phyloP scores from a whole-genome alignment of 1,284 basidiomycete genomes.

The Apiotrichum gracile region DNA sequence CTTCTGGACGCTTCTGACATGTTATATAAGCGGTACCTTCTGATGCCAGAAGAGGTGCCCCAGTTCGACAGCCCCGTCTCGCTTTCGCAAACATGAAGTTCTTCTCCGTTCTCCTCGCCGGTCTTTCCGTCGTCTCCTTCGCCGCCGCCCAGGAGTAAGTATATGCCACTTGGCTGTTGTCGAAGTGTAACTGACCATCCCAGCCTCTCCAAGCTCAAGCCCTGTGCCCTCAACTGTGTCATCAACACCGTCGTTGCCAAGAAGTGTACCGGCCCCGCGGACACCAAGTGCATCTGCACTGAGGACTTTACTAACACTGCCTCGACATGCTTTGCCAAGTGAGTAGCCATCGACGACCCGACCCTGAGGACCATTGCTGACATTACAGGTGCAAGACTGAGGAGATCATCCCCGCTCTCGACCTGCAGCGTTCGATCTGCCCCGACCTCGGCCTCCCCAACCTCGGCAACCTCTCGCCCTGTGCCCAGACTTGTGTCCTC shows the following conservation, averaged over 20 bases:
- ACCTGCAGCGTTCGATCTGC: background rate
- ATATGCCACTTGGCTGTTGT: background rate
- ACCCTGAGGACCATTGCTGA: background rate
- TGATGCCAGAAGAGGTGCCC: too few relatives aligned
- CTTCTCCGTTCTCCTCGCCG: background rate
- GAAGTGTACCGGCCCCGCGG: background rate
- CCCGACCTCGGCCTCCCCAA: constrained; percentile 7
- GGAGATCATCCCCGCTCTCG: background rate
- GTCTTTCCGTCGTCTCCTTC: background rate
- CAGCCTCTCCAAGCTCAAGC: constrained; percentile 1
- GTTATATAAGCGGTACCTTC: too few relatives aligned
- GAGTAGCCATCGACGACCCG: too few relatives aligned
- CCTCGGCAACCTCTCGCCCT: background rate
- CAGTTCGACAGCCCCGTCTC: too few relatives aligned
- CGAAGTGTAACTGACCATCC: background rate
- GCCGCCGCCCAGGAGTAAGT: background rate
- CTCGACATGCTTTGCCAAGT: too few relatives aligned
- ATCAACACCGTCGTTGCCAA: background rate
- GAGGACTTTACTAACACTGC: constrained; percentile 1
- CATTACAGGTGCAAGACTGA: background rate
- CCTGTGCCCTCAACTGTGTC: background rate
- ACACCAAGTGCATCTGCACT: constrained; percentile 1
- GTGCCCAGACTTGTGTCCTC: background rate
- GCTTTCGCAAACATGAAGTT: background rate
- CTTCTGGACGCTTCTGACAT: too few relatives aligned